A percentile compares a stretch with the other conserved stretches of the same genome.
Evolutionary conservation across 768 basidiomycete genomes (phyloP).

Genomic region (Pulveroboletus sp.): DNA sequence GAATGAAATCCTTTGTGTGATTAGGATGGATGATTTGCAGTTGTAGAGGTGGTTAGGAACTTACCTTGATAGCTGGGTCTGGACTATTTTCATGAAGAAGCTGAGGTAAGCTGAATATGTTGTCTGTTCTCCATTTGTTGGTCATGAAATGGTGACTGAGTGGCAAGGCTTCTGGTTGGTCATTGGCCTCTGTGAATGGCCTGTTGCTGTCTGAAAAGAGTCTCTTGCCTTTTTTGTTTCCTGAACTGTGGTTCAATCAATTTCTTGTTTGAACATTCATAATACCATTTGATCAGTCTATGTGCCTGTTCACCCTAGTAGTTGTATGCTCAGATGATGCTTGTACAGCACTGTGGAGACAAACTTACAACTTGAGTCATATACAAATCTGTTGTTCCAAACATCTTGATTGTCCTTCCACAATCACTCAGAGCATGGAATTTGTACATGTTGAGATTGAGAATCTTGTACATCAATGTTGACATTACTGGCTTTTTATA

Average conservation of each 20-base stretch:
- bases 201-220: neutral
- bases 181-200: neutral
- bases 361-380: neutral
- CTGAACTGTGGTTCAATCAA: neutral
- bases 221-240: conserved; percentile 8
- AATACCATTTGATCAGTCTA: conserved; percentile 24
- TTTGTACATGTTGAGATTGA: too few species aligned
- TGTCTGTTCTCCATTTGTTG: neutral
- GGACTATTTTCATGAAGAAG: conserved; percentile 1
- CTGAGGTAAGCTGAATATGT: neutral
- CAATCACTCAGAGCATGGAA: too few species aligned
- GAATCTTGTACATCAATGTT: too few species aligned
- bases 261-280: conserved; percentile 24
- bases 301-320: neutral
- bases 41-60: too few species aligned
- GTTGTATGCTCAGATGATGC: neutral
- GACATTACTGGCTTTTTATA: too few species aligned
- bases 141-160: conserved; percentile 7
- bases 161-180: neutral
- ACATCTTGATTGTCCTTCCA: too few species aligned
- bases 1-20: neutral
- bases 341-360: neutral
- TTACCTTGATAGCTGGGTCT: too few species aligned
- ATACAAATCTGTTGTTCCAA: too few species aligned
- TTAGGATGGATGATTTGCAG: too few species aligned